phyloP scores from a whole-genome alignment of 2,329 filamentous ascomycete species.

The Macrophomina phaseolina region DNA sequence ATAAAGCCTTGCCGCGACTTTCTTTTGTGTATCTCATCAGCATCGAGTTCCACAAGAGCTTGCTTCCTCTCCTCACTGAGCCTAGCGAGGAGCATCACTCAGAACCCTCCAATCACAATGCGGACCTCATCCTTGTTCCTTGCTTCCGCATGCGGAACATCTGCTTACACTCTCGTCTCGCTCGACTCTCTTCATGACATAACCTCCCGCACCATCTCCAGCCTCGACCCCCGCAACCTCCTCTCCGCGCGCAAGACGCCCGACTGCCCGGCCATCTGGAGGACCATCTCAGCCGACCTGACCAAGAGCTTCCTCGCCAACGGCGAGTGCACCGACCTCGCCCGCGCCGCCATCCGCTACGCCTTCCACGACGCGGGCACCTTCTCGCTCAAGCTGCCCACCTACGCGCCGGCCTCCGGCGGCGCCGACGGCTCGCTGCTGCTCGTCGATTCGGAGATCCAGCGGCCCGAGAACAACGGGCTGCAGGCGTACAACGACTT shows the following conservation, averaged over 20 bases:
- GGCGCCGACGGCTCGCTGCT: conserved; percentile 51
- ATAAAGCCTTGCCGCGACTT: background rate
- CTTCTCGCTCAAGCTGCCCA: background rate
- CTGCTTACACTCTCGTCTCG: background rate
- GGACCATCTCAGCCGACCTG: conserved; percentile 33
- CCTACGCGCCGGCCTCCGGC: conserved; percentile 31
- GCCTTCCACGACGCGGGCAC: conserved; percentile 42
- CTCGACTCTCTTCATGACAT: background rate
- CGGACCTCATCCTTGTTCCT: background rate
- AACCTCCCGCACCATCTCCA: background rate
- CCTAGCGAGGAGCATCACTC: background rate
- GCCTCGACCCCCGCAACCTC: background rate
- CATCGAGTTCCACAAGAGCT: background rate
- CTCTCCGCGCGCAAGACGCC: background rate
- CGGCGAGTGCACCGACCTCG: conserved; percentile 35
- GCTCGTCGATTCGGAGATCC: conserved; percentile 43
- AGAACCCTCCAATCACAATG: background rate
- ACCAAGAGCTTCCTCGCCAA: conserved; percentile 32
- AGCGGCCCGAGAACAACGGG: conserved; percentile 50
- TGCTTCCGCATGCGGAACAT: conserved; percentile 1
- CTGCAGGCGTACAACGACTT: conserved; percentile 46
- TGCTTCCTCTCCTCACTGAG: background rate
- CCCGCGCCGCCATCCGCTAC: conserved; percentile 38
- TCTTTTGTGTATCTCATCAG: background rate
- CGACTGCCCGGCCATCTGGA: conserved; percentile 37